These are phyloP conservation scores for Eucalyptus decipiens DNA, from an alignment of 345 rosid species.

Conservation along the genomic window DNA sequence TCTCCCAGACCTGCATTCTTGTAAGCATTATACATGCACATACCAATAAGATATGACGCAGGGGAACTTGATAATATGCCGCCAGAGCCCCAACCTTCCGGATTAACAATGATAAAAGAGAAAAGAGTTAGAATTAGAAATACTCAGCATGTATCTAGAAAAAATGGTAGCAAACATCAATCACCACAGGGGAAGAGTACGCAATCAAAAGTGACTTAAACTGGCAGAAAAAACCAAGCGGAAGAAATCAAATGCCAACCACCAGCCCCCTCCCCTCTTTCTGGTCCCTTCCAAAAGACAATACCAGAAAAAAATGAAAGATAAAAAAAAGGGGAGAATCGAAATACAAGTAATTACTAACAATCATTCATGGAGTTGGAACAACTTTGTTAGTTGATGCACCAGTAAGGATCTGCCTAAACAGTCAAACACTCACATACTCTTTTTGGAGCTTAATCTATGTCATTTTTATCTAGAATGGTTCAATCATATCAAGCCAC, in stretches of 20 bases:
- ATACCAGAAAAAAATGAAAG: background rate
- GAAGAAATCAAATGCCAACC: background rate
- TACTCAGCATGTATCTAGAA: background rate
- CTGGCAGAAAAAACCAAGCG: background rate
- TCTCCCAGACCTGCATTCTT: background rate
- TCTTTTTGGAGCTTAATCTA: background rate
- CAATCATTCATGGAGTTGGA: background rate
- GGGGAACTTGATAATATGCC: slow-evolving; percentile 77
- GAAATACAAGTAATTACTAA: background rate
- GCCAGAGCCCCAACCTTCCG: slow-evolving; percentile 88
- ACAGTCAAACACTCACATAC: background rate
- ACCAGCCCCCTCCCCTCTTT: background rate
- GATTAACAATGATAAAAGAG: background rate
- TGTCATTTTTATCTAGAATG: background rate
- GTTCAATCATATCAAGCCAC: background rate
- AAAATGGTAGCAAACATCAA: background rate
- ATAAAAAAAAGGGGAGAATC: background rate
- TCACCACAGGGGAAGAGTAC: background rate
- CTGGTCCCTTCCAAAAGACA: background rate
- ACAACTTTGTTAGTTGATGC: background rate
- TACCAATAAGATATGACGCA: slow-evolving; percentile 84
- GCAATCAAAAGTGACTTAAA: background rate
- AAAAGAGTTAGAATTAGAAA: background rate
- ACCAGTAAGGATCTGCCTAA: background rate
- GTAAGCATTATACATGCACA: background rate